Evolutionary conservation across 164 flowering plant species (phyloP).

Genomic region (Santalum album): DNA sequence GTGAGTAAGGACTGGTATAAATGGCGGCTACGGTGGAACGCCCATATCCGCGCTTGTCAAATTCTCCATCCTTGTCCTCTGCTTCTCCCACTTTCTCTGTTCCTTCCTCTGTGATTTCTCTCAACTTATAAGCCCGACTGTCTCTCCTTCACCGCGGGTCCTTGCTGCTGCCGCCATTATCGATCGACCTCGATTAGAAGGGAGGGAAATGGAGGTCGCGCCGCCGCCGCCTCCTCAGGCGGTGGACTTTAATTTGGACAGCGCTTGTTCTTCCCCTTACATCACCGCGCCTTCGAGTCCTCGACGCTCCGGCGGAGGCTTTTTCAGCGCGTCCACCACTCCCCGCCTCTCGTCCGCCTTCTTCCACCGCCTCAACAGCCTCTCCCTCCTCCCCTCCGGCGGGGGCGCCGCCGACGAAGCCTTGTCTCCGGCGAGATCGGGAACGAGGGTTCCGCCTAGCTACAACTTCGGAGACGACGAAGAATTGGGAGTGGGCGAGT

Average conservation of each 20-base stretch:
- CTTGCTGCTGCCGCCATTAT: too few relatives aligned
- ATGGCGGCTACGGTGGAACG: too few relatives aligned
- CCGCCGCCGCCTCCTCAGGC: constrained; percentile 21
- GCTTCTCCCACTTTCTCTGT: too few relatives aligned
- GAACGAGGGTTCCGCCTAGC: not conserved
- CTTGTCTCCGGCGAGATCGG: constrained; percentile 6
- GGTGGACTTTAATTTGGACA: constrained; percentile 49
- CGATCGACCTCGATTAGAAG: too few relatives aligned
- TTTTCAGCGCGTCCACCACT: constrained; percentile 40
- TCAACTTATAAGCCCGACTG: too few relatives aligned
- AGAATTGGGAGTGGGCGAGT: constrained; percentile 15
- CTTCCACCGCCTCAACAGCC: constrained; percentile 9
- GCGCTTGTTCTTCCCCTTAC: constrained; percentile 47
- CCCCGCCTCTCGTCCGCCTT: constrained; percentile 22
- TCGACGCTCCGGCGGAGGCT: constrained; percentile 22
- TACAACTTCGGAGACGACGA: constrained; percentile 1
- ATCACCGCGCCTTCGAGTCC: constrained; percentile 62
- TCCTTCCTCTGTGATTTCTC: too few relatives aligned
- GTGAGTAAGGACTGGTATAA: too few relatives aligned
- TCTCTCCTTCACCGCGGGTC: too few relatives aligned
- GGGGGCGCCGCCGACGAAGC: constrained; percentile 2
- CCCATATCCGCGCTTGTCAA: too few relatives aligned
- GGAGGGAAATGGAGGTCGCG: constrained; percentile 29
- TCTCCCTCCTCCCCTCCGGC: constrained; percentile 5
- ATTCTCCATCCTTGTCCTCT: too few relatives aligned